Evolutionary conservation across 768 basidiomycete species (phyloP).

Genomic region (Butyriboletus loyo): DNA sequence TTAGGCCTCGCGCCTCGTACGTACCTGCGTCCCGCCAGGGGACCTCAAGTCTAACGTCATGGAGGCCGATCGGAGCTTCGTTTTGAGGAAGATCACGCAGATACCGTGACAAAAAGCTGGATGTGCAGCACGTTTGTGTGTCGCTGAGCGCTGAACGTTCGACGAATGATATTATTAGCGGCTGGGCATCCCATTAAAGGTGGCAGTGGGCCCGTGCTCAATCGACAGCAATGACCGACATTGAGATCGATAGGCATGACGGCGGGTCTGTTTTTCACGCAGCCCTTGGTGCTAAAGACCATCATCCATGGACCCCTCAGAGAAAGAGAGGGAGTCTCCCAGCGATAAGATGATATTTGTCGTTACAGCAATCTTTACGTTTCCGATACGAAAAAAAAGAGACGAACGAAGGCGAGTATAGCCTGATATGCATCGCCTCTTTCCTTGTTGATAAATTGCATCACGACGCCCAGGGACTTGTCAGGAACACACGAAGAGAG

Average conservation of each 20-base stretch:
- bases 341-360: not conserved
- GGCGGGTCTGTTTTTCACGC: not conserved
- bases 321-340: not conserved
- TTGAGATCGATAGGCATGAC: not conserved
- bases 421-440: slow-evolving; percentile 19
- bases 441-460: slow-evolving; percentile 19
- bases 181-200: slow-evolving; percentile 8
- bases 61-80: slow-evolving; percentile 4
- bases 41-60: not conserved
- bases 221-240: not conserved
- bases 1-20: slow-evolving; percentile 6
- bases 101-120: slow-evolving; percentile 4
- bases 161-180: slow-evolving; percentile 12
- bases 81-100: slow-evolving; percentile 12
- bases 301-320: not conserved
- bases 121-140: not conserved
- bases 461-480: slow-evolving; percentile 22
- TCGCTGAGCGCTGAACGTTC: slow-evolving; percentile 6
- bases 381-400: not conserved
- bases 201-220: not conserved
- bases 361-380: slow-evolving; percentile 12
- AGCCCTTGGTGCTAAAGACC: not conserved
- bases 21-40: slow-evolving; percentile 10
- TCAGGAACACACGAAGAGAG: slow-evolving; percentile 23
- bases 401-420: not conserved